Conservation (phyloP, 352 stramenopile species). For the Phytophthora nicotianae region DNA sequence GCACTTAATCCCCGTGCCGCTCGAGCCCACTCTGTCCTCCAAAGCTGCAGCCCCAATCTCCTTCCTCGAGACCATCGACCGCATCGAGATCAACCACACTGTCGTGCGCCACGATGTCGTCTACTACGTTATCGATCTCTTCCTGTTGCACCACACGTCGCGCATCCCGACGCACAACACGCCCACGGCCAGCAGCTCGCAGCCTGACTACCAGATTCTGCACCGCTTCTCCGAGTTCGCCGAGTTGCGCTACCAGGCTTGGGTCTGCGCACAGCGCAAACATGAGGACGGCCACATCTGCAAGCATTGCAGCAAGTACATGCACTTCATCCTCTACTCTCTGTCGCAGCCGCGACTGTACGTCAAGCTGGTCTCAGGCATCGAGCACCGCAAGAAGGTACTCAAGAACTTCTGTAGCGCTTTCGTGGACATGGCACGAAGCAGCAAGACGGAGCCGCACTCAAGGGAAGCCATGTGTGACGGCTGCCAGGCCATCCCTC, state of each 20-base stretch:
- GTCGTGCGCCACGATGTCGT: conserved; percentile 44
- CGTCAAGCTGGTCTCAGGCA: conserved; percentile 37
- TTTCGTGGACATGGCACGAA: conserved; percentile 48
- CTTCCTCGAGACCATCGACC: conserved; percentile 50
- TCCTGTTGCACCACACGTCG: conserved; percentile 56
- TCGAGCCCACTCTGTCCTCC: conserved; percentile 36
- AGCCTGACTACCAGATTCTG: conserved; percentile 50
- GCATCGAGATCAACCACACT: conserved; percentile 47
- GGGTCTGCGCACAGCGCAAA: conserved; percentile 44
- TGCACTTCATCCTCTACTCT: conserved; percentile 60
- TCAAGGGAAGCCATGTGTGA: conserved; percentile 35
- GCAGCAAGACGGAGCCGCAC: conserved; percentile 35
- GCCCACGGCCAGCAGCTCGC: conserved; percentile 24
- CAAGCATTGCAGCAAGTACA: conserved; percentile 56
- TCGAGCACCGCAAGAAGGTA: conserved; percentile 45
- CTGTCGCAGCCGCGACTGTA: conserved; percentile 45
- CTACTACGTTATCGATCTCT: conserved; percentile 62
- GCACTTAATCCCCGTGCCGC: conserved; percentile 66
- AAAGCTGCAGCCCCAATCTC: conserved; percentile 35
- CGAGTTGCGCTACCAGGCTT: conserved; percentile 48
- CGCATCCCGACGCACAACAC: conserved; percentile 61
- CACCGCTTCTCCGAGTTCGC: conserved; percentile 55
- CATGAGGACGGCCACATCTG: conserved; percentile 41
- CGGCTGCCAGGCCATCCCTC: conserved; percentile 44
- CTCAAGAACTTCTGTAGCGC: conserved; percentile 46